Conservation (phyloP, 305 asterid genomes). For the Rubia tinctorum region DNA sequence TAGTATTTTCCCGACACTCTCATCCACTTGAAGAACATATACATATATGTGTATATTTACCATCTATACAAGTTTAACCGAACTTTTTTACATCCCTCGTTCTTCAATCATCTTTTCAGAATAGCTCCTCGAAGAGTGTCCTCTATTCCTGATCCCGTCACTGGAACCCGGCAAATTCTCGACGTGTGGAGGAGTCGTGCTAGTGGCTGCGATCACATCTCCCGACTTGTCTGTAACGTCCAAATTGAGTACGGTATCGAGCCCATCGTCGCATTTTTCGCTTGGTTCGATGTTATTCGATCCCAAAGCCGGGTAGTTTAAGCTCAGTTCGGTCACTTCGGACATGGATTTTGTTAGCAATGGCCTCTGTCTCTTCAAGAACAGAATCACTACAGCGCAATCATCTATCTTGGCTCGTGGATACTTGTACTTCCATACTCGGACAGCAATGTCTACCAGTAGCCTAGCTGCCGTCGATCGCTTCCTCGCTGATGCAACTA, state of each 20-base stretch:
- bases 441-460: constrained; percentile 30
- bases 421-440: constrained; percentile 38
- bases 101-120: constrained; percentile 8
- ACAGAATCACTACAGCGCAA: constrained; percentile 31
- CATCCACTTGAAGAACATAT: not conserved
- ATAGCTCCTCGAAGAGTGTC: not conserved
- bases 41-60: not conserved
- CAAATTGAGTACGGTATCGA: constrained; percentile 34
- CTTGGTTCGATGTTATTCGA: constrained; percentile 10
- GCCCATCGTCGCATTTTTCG: constrained; percentile 29
- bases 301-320: constrained; percentile 21
- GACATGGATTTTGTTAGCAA: constrained; percentile 29
- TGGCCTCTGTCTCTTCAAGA: constrained; percentile 32
- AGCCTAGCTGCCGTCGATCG: constrained; percentile 36
- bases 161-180: not conserved
- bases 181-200: not conserved
- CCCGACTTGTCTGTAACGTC: constrained; percentile 16
- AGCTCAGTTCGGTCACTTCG: constrained; percentile 29
- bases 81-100: not conserved
- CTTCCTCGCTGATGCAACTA: constrained; percentile 35
- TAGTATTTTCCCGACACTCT: not conserved
- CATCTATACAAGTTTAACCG: not conserved
- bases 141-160: constrained; percentile 2
- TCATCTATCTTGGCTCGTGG: constrained; percentile 37
- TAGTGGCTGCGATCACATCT: not conserved